Base-by-base conservation (phyloP, 805 yeast genomes). In the Candida ascalaphidarum region DNA sequence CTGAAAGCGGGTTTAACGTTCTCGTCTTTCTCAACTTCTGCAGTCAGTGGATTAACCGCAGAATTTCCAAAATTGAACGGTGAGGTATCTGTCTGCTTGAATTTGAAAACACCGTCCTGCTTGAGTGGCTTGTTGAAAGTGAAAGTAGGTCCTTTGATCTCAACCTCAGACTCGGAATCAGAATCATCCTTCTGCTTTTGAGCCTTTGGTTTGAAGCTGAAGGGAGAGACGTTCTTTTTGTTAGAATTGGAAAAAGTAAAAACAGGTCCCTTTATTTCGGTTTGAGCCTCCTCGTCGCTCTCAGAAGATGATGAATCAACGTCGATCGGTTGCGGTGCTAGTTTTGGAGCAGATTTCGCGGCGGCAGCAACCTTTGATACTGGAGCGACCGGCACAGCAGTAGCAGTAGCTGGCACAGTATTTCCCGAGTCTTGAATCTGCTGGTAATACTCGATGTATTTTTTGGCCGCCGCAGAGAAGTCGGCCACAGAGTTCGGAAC, bases 111-210 rank as follows among this genome's bases (percentile, higher is more conserved):
- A 14, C 41, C 43, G 32, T 61, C 67, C n/a, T n/a, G n/a, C 23
- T 46, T 41, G 12, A 60, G 59, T 8, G 50, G 42, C 33, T 61
- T 61, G 34, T 49, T 50, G 40, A 62, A 61, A 4, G 48, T 66
- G 48, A 83, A 83, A 10, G 63, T 53, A 13, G 94, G 94, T 1
- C 94, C 94, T 50, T 81, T 72, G 17, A 80, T 68, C 46, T 76
- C 78, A 15, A 77, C 52, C 21, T 75, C 81, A 13, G 75, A 74
- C 19, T 75, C 82, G 1, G 72, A 63, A 25, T 71, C 77, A 1
- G 68, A 58, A 29, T 68, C 75, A 3, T 68, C 58, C 22, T 42
- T 48, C 21, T 37, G 34, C 26, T 47, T 46, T 23, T 45, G 41
- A 17, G 48, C 45, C 27, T 55, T 50, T 5, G 58, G 52, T 7